Base-by-base conservation (phyloP, 75 land plant species). In the Cupressus sempervirens region DNA sequence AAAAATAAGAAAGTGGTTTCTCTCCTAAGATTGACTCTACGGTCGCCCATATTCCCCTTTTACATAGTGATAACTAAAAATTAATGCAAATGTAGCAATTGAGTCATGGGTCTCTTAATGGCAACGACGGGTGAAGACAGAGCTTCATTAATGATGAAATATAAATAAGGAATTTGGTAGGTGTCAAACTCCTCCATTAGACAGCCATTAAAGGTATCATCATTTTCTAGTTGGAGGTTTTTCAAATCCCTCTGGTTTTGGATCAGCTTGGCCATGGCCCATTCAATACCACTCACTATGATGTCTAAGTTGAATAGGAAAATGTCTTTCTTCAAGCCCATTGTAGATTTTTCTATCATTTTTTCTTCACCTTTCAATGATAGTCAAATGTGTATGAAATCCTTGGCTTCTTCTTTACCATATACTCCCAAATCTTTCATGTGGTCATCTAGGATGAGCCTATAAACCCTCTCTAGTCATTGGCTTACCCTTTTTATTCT, bases 41-140 rank as follows among this genome's bases (percentile, higher is more conserved):
- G n/a, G n/a, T n/a, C n/a, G n/a, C n/a, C n/a, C n/a, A n/a, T n/a
- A n/a, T n/a, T n/a, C n/a, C n/a, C n/a, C n/a, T n/a, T n/a, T n/a
- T n/a, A n/a, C n/a, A n/a, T n/a, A n/a, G n/a, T n/a, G n/a, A n/a
- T n/a, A n/a, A n/a, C n/a, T n/a, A n/a, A n/a, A n/a, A n/a, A n/a
- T n/a, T n/a, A n/a, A n/a, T n/a, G n/a, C n/a, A n/a, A n/a, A n/a
- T n/a, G n/a, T n/a, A n/a, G n/a, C n/a, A n/a, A n/a, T n/a, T n/a
- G n/a, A n/a, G n/a, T n/a, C n/a, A n/a, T 6, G 89, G 91, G 6
- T 83, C 43, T n/a, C 73, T 40, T 20, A 90, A 54, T 16, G 89
- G 89, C 14, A 50, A 83, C 14, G 91, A 76, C 12, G 87, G 89
- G 67, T 81, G 86, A 30, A 90, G 67, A 12, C 91, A 90, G 82